phyloP scores from a whole-genome alignment of 345 rosid species.

The Cardamine resedifolia region DNA sequence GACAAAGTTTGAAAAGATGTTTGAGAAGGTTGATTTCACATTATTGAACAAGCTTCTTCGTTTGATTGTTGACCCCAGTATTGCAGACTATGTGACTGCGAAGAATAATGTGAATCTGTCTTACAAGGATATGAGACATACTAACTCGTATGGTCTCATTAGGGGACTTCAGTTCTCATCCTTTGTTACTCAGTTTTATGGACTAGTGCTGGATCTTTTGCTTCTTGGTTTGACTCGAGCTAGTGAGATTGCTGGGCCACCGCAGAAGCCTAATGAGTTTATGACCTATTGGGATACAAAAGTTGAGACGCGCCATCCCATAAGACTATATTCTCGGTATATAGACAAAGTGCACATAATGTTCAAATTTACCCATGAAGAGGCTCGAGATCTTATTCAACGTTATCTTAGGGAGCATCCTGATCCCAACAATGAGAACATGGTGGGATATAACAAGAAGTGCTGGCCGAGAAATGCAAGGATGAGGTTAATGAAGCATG shows the following conservation, averaged over 20 bases:
- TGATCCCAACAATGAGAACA: conserved; percentile 97
- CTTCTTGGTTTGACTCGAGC: conserved; percentile 97
- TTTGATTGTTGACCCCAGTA: conserved; percentile 92
- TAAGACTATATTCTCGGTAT: conserved; percentile 88
- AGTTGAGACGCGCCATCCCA: conserved; percentile 96
- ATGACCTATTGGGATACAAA: conserved; percentile 96
- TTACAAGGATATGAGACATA: conserved; percentile 99
- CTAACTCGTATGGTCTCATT: conserved; percentile 95
- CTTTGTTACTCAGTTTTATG: conserved; percentile 95
- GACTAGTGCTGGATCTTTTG: conserved; percentile 88
- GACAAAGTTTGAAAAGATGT: conserved; percentile 95
- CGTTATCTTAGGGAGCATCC: conserved; percentile 99
- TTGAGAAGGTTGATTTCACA: conserved; percentile 97
- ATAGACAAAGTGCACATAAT: conserved; percentile 93
- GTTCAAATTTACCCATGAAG: conserved; percentile 95
- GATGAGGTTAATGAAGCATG: conserved; percentile 99
- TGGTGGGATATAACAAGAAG: conserved; percentile 99
- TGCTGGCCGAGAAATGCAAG: conserved; percentile 99
- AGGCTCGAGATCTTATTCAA: conserved; percentile 98
- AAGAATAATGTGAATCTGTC: conserved; percentile 97
- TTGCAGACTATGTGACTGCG: conserved; percentile 98
- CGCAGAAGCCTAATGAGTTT: conserved; percentile 95
- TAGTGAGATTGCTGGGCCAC: conserved; percentile 99
- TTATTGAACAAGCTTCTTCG: conserved; percentile 99
- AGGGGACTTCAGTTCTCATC: conserved; percentile 99